Evolutionary conservation across 2,329 filamentous ascomycete genomes (phyloP), one percentile per base, ranked within the genome.

Genomic region (Gyromitra esculenta): DNA sequence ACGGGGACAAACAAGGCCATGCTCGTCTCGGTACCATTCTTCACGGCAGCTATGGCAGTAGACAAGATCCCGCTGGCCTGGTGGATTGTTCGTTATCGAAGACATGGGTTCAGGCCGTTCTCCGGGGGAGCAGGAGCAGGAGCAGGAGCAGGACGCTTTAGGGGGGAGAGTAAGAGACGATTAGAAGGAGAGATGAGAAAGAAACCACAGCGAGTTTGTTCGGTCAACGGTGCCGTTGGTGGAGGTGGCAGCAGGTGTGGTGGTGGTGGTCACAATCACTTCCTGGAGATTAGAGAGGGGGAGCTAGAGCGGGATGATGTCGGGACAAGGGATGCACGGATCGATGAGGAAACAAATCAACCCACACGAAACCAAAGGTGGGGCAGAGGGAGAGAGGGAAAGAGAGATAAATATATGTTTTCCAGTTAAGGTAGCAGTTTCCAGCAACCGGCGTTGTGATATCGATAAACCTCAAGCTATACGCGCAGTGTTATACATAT

Each of bases 11-110:
- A 85, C 85, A 78, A 97, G 84, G 35, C 87, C 90, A 79, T 88
- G 86, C 78, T 91, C 88, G 76, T 92, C 89, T 76, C 89, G 86
- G 81, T 91, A 92, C 93, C 94, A 98, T 83, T 97, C 91, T 78
- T 91, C 85, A 67, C 87, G 83, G 85, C 96, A 98, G 76, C 87
- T 85, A 84, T 98, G 93, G 84, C 96, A 99, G 83, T 88, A 96
- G 70, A 97, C 91, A 79, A 95, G 89, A 82, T 97, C 92, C 78
- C 89, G 86, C 59, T 75, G 41, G 39, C 64, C 70, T 6, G 71
- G 75, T n/a, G 64, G 75, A 25, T 69, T 77, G 15, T 77, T 77
- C 37, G 71, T 69, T 65, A 71, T 70, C 18, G 75, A 77, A 59
- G 75, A 60, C 75, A 75, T 76, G 15, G 15, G 5, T 54, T 60